Evolutionary conservation across 768 basidiomycete genomes (phyloP).

Genomic region (Termitomyces sp.): DNA sequence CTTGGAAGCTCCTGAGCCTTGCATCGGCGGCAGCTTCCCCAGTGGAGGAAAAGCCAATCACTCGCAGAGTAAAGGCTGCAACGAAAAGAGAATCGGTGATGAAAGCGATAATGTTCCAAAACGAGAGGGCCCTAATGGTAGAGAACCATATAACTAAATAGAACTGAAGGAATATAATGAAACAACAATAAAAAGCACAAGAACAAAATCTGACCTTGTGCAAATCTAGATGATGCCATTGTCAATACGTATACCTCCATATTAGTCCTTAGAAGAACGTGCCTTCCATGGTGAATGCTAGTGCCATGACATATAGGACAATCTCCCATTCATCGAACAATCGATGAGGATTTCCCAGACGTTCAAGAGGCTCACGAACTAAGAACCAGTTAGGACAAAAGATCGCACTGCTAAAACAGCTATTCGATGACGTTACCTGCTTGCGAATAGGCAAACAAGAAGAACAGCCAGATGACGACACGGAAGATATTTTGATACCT

Average conservation of each 20-base stretch:
- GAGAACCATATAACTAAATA: constrained; percentile 69
- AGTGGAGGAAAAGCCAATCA: constrained; percentile 45
- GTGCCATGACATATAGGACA: constrained; percentile 69
- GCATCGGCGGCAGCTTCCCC: constrained; percentile 31
- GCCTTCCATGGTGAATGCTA: constrained; percentile 83
- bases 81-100: constrained; percentile 71
- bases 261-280: constrained; percentile 12
- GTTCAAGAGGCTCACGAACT: constrained; percentile 79
- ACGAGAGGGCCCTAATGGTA: constrained; percentile 76
- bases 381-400: constrained; percentile 4
- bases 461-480: constrained; percentile 70
- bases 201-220: constrained; percentile 39
- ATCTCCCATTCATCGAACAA: constrained; percentile 80
- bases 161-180: constrained; percentile 36
- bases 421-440: constrained; percentile 47
- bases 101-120: constrained; percentile 70
- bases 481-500: constrained; percentile 87
- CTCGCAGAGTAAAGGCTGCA: constrained; percentile 68
- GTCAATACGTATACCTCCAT: background rate
- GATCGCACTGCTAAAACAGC: background rate
- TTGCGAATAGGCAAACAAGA: constrained; percentile 77
- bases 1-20: constrained; percentile 75
- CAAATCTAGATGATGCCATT: constrained; percentile 31
- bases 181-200: background rate
- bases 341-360: constrained; percentile 46